Base-by-base conservation (phyloP, 331 rosid genomes). In the Pyrus hybrid region DNA sequence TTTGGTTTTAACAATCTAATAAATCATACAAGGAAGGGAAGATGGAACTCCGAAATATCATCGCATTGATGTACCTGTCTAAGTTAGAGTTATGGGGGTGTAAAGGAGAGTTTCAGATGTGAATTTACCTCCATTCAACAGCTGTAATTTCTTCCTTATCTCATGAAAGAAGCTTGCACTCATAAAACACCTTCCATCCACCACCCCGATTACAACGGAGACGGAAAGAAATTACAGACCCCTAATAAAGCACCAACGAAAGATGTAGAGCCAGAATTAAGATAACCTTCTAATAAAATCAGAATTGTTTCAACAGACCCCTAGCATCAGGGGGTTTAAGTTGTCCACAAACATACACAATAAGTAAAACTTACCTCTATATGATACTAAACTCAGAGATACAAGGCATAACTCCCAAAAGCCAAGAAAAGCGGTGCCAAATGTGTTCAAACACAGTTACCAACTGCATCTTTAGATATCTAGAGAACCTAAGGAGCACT, bases 321-420 rank as follows among this genome's bases (percentile, higher is more conserved):
- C 81, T 81, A 33, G 51, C 72, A 75, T 45, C 68, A 68, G 75
- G 81, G 73, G 71, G 79, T 79, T 76, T 5, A 72, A 79, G 81
- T 83, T 82, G 82, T 75, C 80, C 73, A 76, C 78, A 87, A 82
- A 85, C 87, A 79, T 77, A 82, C 83, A 89, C 94, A 76, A 76
- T 54, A 64, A 70, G 75, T 72, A 78, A 62, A 87, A 67, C 86
- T 91, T 81, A 81, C 80, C 87, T 91, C 86, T 77, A 77, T 72
- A 77, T 71, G 78, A 37, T 37, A 9, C 45, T 37, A 37, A 37
- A 37, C 45, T 37, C 45, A 37, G 45, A 35, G 43, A 37, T 37
- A 37, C 45, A 37, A 2, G 45, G 45, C 13, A 9, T 37, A 37
- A 37, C 45, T 37, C 45, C 13, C 45, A 37, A 37, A 37, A 37